Evolutionary conservation across 371 early-diverging fungal species (phyloP).

Genomic region (Mucor lusitanicus): DNA sequence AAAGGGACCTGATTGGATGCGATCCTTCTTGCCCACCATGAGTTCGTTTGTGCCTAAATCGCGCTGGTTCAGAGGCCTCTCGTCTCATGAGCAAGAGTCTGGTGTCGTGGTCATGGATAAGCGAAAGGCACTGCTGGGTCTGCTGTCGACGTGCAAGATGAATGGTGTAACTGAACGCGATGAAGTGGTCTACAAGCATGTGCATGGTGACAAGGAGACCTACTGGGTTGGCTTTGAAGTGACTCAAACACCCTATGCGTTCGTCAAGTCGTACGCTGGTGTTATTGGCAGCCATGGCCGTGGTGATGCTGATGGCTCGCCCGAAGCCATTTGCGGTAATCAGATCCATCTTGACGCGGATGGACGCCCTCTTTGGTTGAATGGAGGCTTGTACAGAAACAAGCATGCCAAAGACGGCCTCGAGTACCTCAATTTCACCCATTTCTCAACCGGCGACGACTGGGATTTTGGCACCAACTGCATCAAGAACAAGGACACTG

Average conservation of each 20-base stretch:
- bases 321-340: constrained; percentile 49
- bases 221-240: constrained; percentile 67
- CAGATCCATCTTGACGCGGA: constrained; percentile 45
- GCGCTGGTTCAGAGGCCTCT: constrained; percentile 29
- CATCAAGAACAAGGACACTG: constrained; percentile 26
- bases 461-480: constrained; percentile 33
- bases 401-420: constrained; percentile 28
- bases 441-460: constrained; percentile 26
- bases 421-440: constrained; percentile 37
- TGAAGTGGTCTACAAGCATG: constrained; percentile 37
- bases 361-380: constrained; percentile 46
- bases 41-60: constrained; percentile 25
- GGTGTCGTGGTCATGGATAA: constrained; percentile 67
- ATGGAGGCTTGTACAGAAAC: constrained; percentile 49
- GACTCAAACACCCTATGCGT: constrained; percentile 59
- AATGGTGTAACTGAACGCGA: constrained; percentile 48
- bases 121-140: constrained; percentile 48
- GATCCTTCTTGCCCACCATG: constrained; percentile 31
- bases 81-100: constrained; percentile 59
- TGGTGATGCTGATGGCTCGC: constrained; percentile 40
- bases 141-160: constrained; percentile 60
- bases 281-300: constrained; percentile 50
- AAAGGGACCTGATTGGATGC: constrained; percentile 34
- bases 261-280: constrained; percentile 52
- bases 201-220: constrained; percentile 58